Evolutionary conservation across 2,329 filamentous ascomycete species (phyloP), one percentile per base, ranked within the genome.

Genomic region (Albifimbria verrucaria): DNA sequence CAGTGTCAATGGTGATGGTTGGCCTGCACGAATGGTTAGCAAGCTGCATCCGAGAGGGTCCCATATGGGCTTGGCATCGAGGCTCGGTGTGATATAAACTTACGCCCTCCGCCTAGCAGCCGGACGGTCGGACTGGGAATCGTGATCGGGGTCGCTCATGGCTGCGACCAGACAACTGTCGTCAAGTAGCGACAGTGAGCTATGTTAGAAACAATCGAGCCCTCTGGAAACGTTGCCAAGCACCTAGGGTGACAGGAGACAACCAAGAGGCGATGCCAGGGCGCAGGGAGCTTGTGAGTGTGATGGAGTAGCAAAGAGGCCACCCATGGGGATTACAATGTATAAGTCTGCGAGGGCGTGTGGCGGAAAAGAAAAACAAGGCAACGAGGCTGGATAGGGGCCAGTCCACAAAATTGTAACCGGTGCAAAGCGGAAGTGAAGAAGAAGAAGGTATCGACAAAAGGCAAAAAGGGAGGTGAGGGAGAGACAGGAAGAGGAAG

Each of bases 1-100:
- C 75, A 12, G 78, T 80, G 57, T 81, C 77, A 50, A 82, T 81
- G 49, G 77, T 82, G 54, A 81, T 81, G 50, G 78, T 80, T 32
- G 78, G 79, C 42, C 78, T 81, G 55, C n/a, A n/a, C n/a, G n/a
- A n/a, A n/a, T n/a, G n/a, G n/a, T n/a, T n/a, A n/a, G n/a, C n/a
- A n/a, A n/a, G n/a, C n/a, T n/a, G n/a, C n/a, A n/a, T n/a, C n/a
- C n/a, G n/a, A n/a, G n/a, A n/a, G n/a, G n/a, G n/a, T n/a, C n/a
- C n/a, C n/a, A n/a, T n/a, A 15, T 26, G 21, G 18, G 24, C 52
- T 62, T 24, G 64, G 61, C 36, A 44, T 59, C 36, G 46, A 51
- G 54, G 49, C 45, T 36, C 21, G 36, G 42, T 54, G 49, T 57
- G 54, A 59, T 52, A 52, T 25, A 26, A 6, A 39, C 32, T 39